Conservation (phyloP, 2,329 filamentous ascomycete species). For the Niveomyces coronatus region DNA sequence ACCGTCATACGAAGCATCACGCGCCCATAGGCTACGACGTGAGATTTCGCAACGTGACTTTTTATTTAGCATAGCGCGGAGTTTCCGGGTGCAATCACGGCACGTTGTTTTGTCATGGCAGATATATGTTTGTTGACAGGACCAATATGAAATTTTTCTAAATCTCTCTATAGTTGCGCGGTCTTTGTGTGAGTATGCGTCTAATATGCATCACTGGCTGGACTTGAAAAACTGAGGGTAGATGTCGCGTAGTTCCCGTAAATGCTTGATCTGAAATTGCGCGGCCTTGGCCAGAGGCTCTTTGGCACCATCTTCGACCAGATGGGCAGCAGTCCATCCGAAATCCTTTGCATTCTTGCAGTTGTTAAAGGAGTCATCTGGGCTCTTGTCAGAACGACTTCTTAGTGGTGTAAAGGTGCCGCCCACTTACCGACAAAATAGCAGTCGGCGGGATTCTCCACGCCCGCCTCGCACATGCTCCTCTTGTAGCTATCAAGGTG, state of each 20-base stretch:
- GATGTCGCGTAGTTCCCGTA: slow-evolving; percentile 63
- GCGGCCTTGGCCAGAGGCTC: slow-evolving; percentile 55
- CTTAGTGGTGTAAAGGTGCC: not conserved
- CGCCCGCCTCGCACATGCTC: slow-evolving; percentile 76
- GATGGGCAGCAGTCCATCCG: slow-evolving; percentile 79
- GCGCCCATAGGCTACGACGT: slow-evolving; percentile 39
- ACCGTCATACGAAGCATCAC: slow-evolving; percentile 49
- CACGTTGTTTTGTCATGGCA: too few species aligned
- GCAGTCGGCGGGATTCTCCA: slow-evolving; percentile 58
- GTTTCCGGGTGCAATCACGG: slow-evolving; percentile 13
- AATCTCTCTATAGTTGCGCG: too few species aligned
- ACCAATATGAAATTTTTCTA: too few species aligned
- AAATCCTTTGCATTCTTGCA: slow-evolving; percentile 65
- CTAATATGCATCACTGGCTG: slow-evolving; percentile 4
- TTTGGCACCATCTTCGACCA: slow-evolving; percentile 66
- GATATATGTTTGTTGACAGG: too few species aligned
- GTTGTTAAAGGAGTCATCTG: slow-evolving; percentile 85
- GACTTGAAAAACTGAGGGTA: slow-evolving; percentile 83
- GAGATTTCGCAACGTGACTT: slow-evolving; percentile 1
- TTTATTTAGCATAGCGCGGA: slow-evolving; percentile 18
- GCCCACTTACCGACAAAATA: slow-evolving; percentile 76
- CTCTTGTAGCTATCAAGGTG: slow-evolving; percentile 73
- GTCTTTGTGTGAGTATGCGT: too few species aligned
- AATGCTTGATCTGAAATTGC: slow-evolving; percentile 62
- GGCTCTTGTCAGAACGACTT: not conserved